Conservation (phyloP, 176 grass and related monocot species). For the Chloris gayana region DNA sequence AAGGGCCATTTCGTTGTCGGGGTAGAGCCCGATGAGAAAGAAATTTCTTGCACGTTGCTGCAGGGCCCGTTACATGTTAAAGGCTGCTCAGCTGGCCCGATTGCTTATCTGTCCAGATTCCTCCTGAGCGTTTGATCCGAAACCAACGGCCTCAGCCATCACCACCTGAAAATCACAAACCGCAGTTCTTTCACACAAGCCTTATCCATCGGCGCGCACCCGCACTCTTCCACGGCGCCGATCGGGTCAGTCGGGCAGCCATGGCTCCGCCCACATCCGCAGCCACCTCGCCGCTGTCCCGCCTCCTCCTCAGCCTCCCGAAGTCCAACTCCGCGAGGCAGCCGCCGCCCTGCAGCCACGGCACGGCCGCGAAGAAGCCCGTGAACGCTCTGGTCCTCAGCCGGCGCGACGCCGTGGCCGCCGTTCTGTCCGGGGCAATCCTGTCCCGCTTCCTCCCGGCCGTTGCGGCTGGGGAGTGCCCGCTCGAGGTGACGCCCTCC, state of each 20-base stretch:
- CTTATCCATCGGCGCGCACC: conserved; percentile 1
- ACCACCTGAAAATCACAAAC: neutral
- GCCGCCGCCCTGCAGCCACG: neutral
- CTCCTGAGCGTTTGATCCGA: neutral
- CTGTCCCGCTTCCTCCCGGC: conserved; percentile 34
- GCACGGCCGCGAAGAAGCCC: neutral
- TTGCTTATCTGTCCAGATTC: neutral
- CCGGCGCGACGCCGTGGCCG: conserved; percentile 47
- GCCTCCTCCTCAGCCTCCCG: conserved; percentile 45
- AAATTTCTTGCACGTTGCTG: too few species aligned
- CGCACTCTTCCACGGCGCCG: neutral
- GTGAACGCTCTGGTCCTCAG: conserved; percentile 19
- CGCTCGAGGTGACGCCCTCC: conserved; percentile 51
- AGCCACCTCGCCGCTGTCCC: conserved; percentile 40
- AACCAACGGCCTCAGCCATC: neutral
- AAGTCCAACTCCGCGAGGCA: conserved; percentile 12
- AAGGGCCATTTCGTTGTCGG: too few species aligned
- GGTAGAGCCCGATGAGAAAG: too few species aligned
- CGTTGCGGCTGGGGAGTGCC: conserved; percentile 41
- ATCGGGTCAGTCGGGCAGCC: neutral
- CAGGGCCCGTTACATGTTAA: neutral
- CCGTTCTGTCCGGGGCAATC: conserved; percentile 41
- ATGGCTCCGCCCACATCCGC: conserved; percentile 45
- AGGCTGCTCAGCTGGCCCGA: neutral
- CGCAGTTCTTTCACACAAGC: neutral